Base-by-base conservation (phyloP, 208 protist species). In the Balamuthia mandrillaris region DNA sequence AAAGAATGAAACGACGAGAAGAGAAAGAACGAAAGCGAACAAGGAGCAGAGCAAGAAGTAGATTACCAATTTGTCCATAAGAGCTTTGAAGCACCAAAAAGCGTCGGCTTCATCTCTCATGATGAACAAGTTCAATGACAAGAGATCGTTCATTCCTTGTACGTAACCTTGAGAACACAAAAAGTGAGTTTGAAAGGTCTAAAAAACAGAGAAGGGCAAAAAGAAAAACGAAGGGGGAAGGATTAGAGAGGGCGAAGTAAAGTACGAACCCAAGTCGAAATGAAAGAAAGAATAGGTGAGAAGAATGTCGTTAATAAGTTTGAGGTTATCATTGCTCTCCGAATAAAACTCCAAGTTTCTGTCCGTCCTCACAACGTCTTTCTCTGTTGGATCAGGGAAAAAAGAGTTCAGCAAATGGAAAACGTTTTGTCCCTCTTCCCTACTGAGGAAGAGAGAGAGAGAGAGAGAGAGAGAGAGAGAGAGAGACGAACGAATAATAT, bases 71-170 rank as follows among this genome's bases (percentile, higher is more conserved):
- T 27, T 24, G 35, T 81, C 74, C 74, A 81, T 81, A 1, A 81
- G 18, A 35, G 37, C 74, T 24, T 81, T 81, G 51, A 81, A 81
- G 74, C 74, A 81, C 74, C 74, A 81, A 41, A 81, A 81, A 5
- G 74, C 39, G 31, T 81, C 74, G 2, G 49, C 74, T 31, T 81
- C 74, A 16, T 81, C 74, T 31, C 29, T n/a, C 49, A 81, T 81
- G 24, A 81, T 12, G 31, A 58, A 44, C 49, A 81, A 65, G 44
- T 24, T 81, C 10, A 52, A 52, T 24, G 72, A 7, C 51, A 81
- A 37, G 47, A 81, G 72, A 24, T 81, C 72, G 33, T 81, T 81
- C 72, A 81, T 81, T 0, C 72, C 72, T 27, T 81, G 72, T 35
- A 81, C 72, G 31, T 81, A 81, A 4, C 72, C 66, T 77, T 12